Evolutionary conservation across 2,329 filamentous ascomycete genomes (phyloP).

Genomic region (Stemphylium vesicarium): DNA sequence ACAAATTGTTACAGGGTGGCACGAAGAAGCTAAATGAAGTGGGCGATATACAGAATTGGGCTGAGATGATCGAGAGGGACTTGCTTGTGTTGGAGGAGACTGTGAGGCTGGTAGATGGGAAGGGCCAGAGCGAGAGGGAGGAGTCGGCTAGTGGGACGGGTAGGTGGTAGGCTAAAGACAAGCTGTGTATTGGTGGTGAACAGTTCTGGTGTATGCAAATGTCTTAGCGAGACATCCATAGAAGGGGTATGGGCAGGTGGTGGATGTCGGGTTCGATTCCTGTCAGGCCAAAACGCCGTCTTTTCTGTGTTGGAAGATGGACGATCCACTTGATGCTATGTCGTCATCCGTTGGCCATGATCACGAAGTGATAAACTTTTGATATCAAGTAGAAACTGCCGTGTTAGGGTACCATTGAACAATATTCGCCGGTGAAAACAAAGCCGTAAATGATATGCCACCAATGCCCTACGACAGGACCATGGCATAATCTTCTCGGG

Average conservation of each 20-base stretch:
- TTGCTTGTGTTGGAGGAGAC: conserved; percentile 51
- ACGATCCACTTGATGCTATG: background rate
- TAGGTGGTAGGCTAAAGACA: conserved; percentile 4
- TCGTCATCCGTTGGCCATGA: background rate
- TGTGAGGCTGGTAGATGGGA: conserved; percentile 43
- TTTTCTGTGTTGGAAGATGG: background rate
- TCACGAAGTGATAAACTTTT: background rate
- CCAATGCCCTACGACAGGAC: too few species aligned
- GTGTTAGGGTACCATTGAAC: too few species aligned
- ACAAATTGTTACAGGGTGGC: conserved; percentile 67
- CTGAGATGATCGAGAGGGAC: conserved; percentile 71
- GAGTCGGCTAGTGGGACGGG: conserved; percentile 43
- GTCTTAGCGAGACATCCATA: background rate
- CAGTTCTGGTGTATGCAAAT: background rate
- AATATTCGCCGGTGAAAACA: too few species aligned
- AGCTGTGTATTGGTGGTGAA: background rate
- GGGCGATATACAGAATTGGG: conserved; percentile 85
- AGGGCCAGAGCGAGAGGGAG: conserved; percentile 20
- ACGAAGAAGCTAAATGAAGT: conserved; percentile 75
- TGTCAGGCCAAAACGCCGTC: too few species aligned
- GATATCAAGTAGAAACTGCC: too few species aligned
- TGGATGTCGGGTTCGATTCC: background rate
- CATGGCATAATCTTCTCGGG: background rate
- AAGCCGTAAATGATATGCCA: too few species aligned
- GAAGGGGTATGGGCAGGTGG: background rate